Conservation (phyloP, 345 rosid species). For the rapeseed (Brassica napus) region Da-Ae NC_063439.1:18170001-18170500, state of each 20-base stretch:
- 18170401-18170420: conserved; percentile 60
- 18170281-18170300: conserved; percentile 1
- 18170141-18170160: conserved; percentile 52
- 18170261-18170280: conserved; percentile 15
- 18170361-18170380: conserved; percentile 67
- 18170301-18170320: conserved; percentile 56
- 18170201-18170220: conserved; percentile 59
- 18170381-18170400: conserved; percentile 70
- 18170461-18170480: conserved; percentile 48
- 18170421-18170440: conserved; percentile 47
- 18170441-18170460: conserved; percentile 23
- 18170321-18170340: conserved; percentile 53
- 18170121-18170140: conserved; percentile 49
- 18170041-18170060: conserved; percentile 60
- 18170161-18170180: conserved; percentile 48
- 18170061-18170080: conserved; percentile 55
- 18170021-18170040: conserved; percentile 47
- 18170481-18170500: conserved; percentile 54
- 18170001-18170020: conserved; percentile 37
- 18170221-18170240: conserved; percentile 49
- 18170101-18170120: conserved; percentile 67
- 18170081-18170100: conserved; percentile 57
- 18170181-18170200: conserved; percentile 50
- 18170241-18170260: conserved; percentile 39
- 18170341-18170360: conserved; percentile 44